These are phyloP conservation scores for Pleomassaria siparia DNA, from an alignment of 2,329 filamentous ascomycete genomes.

Conservation along the genomic window DNA sequence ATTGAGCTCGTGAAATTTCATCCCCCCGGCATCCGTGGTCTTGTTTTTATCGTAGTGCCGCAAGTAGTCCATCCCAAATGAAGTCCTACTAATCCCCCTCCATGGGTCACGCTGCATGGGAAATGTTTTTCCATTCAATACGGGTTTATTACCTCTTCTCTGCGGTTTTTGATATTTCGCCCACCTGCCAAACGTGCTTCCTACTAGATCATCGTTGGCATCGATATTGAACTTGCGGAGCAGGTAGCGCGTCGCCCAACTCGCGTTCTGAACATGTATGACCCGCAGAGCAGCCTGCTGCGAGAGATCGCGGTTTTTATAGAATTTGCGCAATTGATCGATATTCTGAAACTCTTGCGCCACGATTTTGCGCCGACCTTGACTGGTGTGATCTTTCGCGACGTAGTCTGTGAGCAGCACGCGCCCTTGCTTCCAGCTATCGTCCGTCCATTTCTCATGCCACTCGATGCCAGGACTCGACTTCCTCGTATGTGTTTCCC, in stretches of 20 bases:
- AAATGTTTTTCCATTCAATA: constrained; percentile 56
- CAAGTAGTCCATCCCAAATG: constrained; percentile 56
- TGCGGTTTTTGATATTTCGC: constrained; percentile 51
- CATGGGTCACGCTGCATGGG: constrained; percentile 54
- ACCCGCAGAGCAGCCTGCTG: constrained; percentile 41
- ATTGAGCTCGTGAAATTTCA: constrained; percentile 55
- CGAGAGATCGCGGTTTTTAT: constrained; percentile 40
- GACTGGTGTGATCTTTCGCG: constrained; percentile 38
- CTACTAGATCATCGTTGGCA: constrained; percentile 49
- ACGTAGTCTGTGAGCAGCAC: constrained; percentile 57
- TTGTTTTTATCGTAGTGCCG: constrained; percentile 45
- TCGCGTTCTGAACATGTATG: constrained; percentile 57
- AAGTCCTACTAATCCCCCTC: constrained; percentile 52
- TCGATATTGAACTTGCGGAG: constrained; percentile 57
- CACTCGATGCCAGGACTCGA: constrained; percentile 41
- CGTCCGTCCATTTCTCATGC: constrained; percentile 39
- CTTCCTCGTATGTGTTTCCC: constrained; percentile 28
- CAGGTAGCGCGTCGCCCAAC: constrained; percentile 53
- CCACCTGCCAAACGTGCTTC: constrained; percentile 54
- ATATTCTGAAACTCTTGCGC: constrained; percentile 53
- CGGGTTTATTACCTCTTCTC: constrained; percentile 52
- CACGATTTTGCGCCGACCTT: constrained; percentile 47
- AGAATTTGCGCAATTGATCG: constrained; percentile 48
- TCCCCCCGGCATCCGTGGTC: constrained; percentile 23
- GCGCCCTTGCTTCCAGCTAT: constrained; percentile 46